Base-by-base conservation (phyloP, 169 alveolate genomes). In the Plasmodium yoelii region DNA sequence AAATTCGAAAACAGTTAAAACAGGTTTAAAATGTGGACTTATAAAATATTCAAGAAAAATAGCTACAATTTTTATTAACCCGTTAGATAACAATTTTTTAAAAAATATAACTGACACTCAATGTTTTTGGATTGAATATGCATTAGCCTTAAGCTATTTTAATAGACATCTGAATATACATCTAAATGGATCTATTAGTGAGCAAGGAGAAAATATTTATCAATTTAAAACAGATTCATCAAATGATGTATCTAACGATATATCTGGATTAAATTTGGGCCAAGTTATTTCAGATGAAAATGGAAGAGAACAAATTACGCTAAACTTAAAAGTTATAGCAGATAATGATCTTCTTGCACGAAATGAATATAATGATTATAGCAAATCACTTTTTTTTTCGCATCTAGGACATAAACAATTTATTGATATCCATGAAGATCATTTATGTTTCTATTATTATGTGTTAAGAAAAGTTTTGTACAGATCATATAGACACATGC, bases 91-190 rank as follows among this genome's bases (percentile, higher is more conserved):
- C 19, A 82, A 82, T 39, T 82, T 82, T 70, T 9, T 82, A 34
- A 82, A 82, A 59, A 82, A 82, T 60, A 82, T 82, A 55, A 67
- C 67, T 18, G 90, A 82, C 8, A 82, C 90, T 46, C 90, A 82
- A 15, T 82, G 77, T 47, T 82, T 82, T 26, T 82, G 90, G 90
- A 42, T 82, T 47, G 90, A 82, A 59, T 82, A 67, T 49, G 34
- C 28, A 34, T 22, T 82, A 24, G 53, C 90, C 13, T 26, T 55
- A 22, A 39, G 90, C 18, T 67, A 67, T 70, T 1, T 82, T 15
- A 67, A 67, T 18, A 39, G 28, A 6, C 90, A 82, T 47, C 71
- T 82, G 19, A 82, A 82, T 70, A 56, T 82, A 24, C 90, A 82
- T 61, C 19, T 82, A 55, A 59, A 60, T 4, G 15, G 15, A 26